Conservation (phyloP, 2,329 filamentous ascomycete genomes). For the Ascochyta rabiei region DNA sequence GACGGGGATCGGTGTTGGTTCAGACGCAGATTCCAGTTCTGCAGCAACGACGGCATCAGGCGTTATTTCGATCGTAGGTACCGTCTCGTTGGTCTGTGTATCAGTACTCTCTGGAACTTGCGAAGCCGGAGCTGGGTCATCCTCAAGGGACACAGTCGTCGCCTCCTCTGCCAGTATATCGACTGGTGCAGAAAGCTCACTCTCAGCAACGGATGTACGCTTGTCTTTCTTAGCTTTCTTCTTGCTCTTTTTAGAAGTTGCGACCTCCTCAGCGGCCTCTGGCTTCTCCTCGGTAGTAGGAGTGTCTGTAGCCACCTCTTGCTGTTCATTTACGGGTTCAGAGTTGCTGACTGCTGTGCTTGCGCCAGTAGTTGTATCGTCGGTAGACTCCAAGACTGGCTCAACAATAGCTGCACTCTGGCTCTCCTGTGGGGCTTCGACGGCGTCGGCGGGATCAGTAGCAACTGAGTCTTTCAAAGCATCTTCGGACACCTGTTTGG, state of each 20-base stretch:
- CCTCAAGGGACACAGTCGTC: slow-evolving; percentile 1
- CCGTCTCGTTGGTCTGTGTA: slow-evolving; percentile 16
- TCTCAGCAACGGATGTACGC: slow-evolving; percentile 16
- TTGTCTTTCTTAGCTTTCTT: slow-evolving; percentile 33
- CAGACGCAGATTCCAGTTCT: not conserved
- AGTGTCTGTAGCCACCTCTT: not conserved
- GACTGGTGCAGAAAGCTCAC: slow-evolving; percentile 11
- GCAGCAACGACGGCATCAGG: not conserved
- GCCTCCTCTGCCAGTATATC: slow-evolving; percentile 8
- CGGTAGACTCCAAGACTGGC: not conserved
- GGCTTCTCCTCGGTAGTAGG: slow-evolving; percentile 2
- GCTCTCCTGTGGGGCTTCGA: not conserved
- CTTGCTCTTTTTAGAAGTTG: slow-evolving; percentile 26
- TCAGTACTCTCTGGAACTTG: slow-evolving; percentile 25
- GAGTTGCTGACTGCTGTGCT: not conserved
- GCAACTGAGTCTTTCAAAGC: not conserved
- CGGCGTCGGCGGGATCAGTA: not conserved
- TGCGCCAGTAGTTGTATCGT: not conserved
- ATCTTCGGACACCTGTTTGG: not conserved
- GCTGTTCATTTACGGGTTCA: not conserved
- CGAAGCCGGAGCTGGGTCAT: not conserved
- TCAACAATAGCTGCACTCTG: not conserved
- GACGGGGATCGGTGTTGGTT: not conserved
- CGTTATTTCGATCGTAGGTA: not conserved
- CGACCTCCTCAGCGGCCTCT: slow-evolving; percentile 1